Base-by-base conservation (phyloP, 2,329 filamentous ascomycete species). In the Sporothrix phasma region DNA sequence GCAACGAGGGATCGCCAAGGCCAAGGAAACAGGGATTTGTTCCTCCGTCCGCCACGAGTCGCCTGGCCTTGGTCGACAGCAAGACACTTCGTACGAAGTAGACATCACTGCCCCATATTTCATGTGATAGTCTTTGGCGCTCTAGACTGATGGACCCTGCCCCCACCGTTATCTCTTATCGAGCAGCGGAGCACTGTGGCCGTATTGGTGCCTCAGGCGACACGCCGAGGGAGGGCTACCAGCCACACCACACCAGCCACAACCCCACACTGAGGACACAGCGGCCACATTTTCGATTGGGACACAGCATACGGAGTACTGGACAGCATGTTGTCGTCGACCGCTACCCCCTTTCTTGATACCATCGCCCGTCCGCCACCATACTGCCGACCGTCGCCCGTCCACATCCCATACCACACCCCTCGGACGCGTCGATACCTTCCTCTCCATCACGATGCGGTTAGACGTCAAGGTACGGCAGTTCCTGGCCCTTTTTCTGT, bases 401-500 rank as follows among this genome's bases (percentile, higher is more conserved):
- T 45, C 22, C 39, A 26, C 39, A 45, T 31, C 54, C n/a, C 17
- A 43, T 7, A 59, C 54, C 11, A 59, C 39, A 59, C 24, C 19
- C 3, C 22, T 17, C 54, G 13, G 37, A 22, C 54, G 54, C 54
- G 54, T 43, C 54, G 54, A 58, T 26, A 26, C 37, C 26, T 29
- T 7, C 5, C 6, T 17, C 13, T 43, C 37, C 34, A 26, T 58
- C 64, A 70, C 64, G 46, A 71, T 71, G 70, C 68, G 68, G 66
- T 45, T 69, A 53, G 68, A 69, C 53, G 68, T 69, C 41, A 69
- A 69, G 67, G 68, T 68, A 61, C 51, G 62, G 19, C 34, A 17
- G 3, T 31, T 54, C n/a, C 51, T 13, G 26, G 13, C 60, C 43
- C 8, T n/a, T 26, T 26, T 26, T 37, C 1, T 22, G 6, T 41